Percentiles rank a stretch among this genome's conserved stretches.
Evolutionary conservation across 805 yeast species (phyloP).

Genomic region (Starmerella potacharoeniae): DNA sequence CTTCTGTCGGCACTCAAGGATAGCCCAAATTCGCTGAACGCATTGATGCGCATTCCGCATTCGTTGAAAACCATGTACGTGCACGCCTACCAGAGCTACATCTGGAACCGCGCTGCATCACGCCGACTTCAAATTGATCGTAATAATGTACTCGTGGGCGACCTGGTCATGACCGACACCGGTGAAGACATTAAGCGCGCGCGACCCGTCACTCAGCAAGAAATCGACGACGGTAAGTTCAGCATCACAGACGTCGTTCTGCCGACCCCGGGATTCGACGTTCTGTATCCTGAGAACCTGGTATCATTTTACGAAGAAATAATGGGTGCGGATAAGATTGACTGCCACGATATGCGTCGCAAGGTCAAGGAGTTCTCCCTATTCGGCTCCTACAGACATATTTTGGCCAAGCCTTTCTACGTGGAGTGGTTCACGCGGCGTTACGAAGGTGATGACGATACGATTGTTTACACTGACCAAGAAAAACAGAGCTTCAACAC

Average conservation of each 20-base stretch:
- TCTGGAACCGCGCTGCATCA: constrained; percentile 85
- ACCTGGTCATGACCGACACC: constrained; percentile 24
- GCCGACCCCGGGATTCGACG: constrained; percentile 95
- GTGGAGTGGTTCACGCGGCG: constrained; percentile 51
- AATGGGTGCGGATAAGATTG: constrained; percentile 70
- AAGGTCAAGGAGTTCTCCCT: constrained; percentile 79
- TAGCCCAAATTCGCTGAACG: constrained; percentile 50
- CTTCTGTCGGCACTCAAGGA: constrained; percentile 51
- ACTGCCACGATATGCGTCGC: constrained; percentile 76
- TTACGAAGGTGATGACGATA: constrained; percentile 55
- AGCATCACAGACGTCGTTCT: constrained; percentile 74
- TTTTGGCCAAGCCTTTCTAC: constrained; percentile 54
- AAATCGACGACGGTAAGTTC: constrained; percentile 45
- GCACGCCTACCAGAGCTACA: constrained; percentile 92
- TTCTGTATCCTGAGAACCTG: constrained; percentile 67
- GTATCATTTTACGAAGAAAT: constrained; percentile 53
- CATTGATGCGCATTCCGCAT: constrained; percentile 82
- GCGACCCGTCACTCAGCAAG: constrained; percentile 62
- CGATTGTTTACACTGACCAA: constrained; percentile 69
- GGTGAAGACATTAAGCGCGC: constrained; percentile 53
- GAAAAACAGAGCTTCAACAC: constrained; percentile 35
- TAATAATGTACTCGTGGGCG: constrained; percentile 19
- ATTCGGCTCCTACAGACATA: constrained; percentile 75
- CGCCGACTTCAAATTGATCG: constrained; percentile 54
- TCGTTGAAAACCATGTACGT: constrained; percentile 89